phyloP scores from a whole-genome alignment of 2,329 filamentous ascomycete genomes.

The Cladophialophora immunda region DNA sequence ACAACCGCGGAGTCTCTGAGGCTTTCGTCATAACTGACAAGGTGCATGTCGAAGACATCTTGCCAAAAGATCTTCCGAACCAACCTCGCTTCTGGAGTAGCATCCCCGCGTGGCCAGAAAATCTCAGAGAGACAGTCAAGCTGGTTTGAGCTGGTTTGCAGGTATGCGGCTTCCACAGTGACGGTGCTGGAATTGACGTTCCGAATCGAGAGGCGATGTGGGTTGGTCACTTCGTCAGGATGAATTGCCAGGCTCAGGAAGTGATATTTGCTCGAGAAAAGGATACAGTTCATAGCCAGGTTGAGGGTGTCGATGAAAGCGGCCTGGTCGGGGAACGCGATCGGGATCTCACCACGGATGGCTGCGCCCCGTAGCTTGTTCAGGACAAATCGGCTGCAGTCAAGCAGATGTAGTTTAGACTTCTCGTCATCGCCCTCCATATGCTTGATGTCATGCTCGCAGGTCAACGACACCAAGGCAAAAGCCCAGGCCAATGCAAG shows the following conservation, averaged over 20 bases:
- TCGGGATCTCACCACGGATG: not conserved
- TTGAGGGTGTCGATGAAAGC: slow-evolving; percentile 3
- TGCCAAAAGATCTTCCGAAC: not conserved
- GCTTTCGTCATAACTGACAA: not conserved
- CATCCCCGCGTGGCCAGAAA: not conserved
- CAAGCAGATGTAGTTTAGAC: not conserved
- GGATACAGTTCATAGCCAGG: slow-evolving; percentile 22
- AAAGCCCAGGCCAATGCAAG: slow-evolving; percentile 34
- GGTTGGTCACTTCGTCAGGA: not conserved
- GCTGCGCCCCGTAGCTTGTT: not conserved
- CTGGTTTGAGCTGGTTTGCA: slow-evolving; percentile 9
- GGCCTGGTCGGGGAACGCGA: not conserved
- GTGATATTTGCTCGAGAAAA: slow-evolving; percentile 18
- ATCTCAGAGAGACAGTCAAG: slow-evolving; percentile 9
- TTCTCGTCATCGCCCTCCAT: not conserved
- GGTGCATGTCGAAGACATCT: not conserved
- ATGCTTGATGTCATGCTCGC: slow-evolving; percentile 34
- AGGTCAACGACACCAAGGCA: slow-evolving; percentile 25
- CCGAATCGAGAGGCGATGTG: not conserved
- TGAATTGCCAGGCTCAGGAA: slow-evolving; percentile 26
- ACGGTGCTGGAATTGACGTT: not conserved
- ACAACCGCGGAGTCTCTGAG: not conserved
- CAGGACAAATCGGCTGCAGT: not conserved
- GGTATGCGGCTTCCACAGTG: slow-evolving; percentile 12
- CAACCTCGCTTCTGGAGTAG: not conserved